Conservation (phyloP, 2,329 filamentous ascomycete genomes). For the Ceratocystis ficicola region DNA sequence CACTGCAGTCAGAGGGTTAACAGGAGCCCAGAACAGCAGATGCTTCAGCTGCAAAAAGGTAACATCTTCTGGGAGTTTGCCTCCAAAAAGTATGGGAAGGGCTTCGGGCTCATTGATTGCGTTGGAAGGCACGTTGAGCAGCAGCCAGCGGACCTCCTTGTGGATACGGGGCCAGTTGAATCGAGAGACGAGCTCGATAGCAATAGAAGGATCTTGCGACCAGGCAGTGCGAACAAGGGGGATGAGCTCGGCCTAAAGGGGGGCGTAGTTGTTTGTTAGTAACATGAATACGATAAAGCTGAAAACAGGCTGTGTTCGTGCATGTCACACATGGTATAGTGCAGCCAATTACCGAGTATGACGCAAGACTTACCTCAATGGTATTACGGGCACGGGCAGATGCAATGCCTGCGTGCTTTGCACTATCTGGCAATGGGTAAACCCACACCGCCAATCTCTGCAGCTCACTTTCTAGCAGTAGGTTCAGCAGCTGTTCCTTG, state of each 20-base stretch:
- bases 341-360: not conserved
- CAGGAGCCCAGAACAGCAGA: constrained; percentile 80
- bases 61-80: constrained; percentile 64
- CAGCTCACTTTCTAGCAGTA: constrained; percentile 76
- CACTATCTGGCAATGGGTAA: constrained; percentile 52
- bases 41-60: constrained; percentile 74
- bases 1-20: constrained; percentile 85
- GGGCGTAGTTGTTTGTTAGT: no score
- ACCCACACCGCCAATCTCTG: constrained; percentile 80
- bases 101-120: constrained; percentile 72
- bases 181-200: constrained; percentile 69
- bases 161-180: constrained; percentile 65
- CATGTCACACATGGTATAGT: not conserved
- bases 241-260: constrained; percentile 40
- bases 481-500: constrained; percentile 72
- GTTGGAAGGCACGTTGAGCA: constrained; percentile 74
- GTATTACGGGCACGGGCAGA: constrained; percentile 23
- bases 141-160: constrained; percentile 63
- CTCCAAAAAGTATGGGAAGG: constrained; percentile 67
- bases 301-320: not conserved
- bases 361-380: constrained; percentile 25
- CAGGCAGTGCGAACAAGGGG: constrained; percentile 71
- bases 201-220: constrained; percentile 71
- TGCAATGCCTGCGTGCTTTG: constrained; percentile 29
- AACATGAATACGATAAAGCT: not conserved